Base-by-base conservation (phyloP, 1,284 basidiomycete genomes). In the Anthracocystis panici-leucophaei region DNA sequence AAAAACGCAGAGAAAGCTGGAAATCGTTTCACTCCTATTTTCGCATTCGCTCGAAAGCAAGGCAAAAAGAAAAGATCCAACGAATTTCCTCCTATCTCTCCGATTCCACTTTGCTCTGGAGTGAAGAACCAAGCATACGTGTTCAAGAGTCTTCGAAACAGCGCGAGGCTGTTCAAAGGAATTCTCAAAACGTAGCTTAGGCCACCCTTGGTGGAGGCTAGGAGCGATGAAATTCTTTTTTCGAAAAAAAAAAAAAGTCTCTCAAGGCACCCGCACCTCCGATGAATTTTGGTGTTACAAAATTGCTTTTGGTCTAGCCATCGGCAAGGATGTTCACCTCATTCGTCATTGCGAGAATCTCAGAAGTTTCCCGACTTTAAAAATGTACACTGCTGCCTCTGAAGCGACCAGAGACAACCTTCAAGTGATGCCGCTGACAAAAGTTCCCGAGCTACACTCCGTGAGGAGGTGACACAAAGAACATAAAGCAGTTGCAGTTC, bases 1-100 rank as follows among this genome's bases (percentile, higher is more conserved):
- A 27, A 48, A 48, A 48, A 48, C 45, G 45, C 45, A 48, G 45
- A 48, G 45, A 48, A 48, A 48, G 45, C 45, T 48, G 45, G 45
- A 48, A 14, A 20, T 10, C 23, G 45, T 14, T 48, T 48, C 45
- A 48, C 45, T 21, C 23, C 23, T 11, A 25, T 21, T 44, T 21
- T 44, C 38, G 38, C 38, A 40, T 44, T 44, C 20, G 9, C 20
- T 44, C 42, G 21, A n/a, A 44, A 21, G 5, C 9, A 44, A 44
- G 45, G 21, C 23, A 25, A 40, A 14, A 40, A 14, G 38, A 40
- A 40, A 18, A 27, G 45, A 48, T 44, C 23, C 25, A 27, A 48
- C n/a, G 20, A 23, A 9, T 27, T 11, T 27, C 45, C 45, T 48
- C 45, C 45, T 48, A 48, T 48, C 45, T 48, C 25, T 27, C 45